Conservation (phyloP, 495 filamentous ascomycete genomes). For the Penicilliopsis zonata region DNA sequence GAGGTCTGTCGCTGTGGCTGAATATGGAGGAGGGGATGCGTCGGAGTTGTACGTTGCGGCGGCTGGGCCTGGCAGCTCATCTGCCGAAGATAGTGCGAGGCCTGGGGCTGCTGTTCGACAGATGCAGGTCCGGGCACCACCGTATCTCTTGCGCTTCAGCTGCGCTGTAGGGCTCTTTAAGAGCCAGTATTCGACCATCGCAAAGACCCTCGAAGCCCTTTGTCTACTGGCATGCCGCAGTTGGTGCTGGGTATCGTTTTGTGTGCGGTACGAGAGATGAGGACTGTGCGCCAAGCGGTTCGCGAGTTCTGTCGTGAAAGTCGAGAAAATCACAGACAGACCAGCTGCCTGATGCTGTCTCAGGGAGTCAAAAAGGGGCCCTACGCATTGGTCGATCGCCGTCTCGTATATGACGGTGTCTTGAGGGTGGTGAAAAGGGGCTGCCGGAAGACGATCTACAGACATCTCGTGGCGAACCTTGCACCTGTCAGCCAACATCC, state of each 20-base stretch:
- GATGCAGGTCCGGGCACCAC: neutral
- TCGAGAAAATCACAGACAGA: conserved; percentile 3
- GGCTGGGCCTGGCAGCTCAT: neutral
- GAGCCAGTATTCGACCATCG: neutral
- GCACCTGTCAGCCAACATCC: too few species aligned
- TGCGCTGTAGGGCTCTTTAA: neutral
- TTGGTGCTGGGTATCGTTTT: neutral
- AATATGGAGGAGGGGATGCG: too few species aligned
- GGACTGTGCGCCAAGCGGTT: neutral
- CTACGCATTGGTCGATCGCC: neutral
- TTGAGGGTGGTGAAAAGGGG: neutral
- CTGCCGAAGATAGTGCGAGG: neutral
- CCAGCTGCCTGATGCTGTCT: conserved; percentile 3
- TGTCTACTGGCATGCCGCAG: neutral
- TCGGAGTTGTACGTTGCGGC: neutral
- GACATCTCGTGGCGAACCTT: too few species aligned
- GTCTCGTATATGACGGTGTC: conserved; percentile 8
- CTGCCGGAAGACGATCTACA: neutral
- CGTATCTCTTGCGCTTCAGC: neutral
- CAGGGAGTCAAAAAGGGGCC: conserved; percentile 5
- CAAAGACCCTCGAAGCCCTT: neutral
- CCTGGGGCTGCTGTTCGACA: neutral
- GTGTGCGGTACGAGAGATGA: neutral
- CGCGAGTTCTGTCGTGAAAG: conserved; percentile 8
- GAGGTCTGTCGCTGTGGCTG: neutral